These are phyloP conservation scores for Fusarium camptoceras DNA, from an alignment of 2,329 filamentous ascomycete genomes.

Conservation along the genomic window DNA sequence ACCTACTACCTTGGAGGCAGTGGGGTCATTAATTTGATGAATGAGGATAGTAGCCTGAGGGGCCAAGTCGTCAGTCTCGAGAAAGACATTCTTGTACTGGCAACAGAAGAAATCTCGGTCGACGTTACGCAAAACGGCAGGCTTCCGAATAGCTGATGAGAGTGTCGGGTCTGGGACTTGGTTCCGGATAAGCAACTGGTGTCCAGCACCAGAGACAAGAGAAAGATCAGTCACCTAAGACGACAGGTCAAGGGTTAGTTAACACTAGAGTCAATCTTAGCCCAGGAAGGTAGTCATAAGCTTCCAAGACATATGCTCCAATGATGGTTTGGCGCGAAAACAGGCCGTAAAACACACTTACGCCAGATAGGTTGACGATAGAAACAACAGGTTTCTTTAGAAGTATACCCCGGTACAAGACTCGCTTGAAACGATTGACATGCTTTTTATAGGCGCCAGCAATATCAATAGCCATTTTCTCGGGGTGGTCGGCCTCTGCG, in stretches of 20 bases:
- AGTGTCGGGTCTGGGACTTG: background rate
- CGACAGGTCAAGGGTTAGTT: background rate
- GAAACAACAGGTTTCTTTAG: background rate
- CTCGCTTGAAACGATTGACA: background rate
- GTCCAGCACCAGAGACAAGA: fast-evolving
- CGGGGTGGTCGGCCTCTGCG: background rate
- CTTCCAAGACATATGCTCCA: no score
- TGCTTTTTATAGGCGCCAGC: background rate
- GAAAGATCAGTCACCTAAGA: background rate
- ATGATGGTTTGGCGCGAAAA: no score
- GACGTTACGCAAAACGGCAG: fast-evolving
- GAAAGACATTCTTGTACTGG: background rate
- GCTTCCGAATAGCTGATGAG: background rate
- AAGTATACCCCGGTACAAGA: background rate
- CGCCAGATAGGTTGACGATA: background rate
- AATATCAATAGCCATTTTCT: background rate
- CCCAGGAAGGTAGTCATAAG: no score
- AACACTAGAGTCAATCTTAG: no score
- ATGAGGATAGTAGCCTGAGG: background rate
- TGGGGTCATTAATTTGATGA: background rate
- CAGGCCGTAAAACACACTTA: background rate
- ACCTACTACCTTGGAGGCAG: background rate
- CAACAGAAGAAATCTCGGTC: background rate
- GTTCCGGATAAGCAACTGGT: background rate
- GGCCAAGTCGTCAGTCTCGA: fast-evolving